Percentiles rank a stretch among this genome's conserved stretches.
These are phyloP conservation scores for Russula brevipes DNA, from an alignment of 768 basidiomycete species.

Conservation along the genomic window DNA sequence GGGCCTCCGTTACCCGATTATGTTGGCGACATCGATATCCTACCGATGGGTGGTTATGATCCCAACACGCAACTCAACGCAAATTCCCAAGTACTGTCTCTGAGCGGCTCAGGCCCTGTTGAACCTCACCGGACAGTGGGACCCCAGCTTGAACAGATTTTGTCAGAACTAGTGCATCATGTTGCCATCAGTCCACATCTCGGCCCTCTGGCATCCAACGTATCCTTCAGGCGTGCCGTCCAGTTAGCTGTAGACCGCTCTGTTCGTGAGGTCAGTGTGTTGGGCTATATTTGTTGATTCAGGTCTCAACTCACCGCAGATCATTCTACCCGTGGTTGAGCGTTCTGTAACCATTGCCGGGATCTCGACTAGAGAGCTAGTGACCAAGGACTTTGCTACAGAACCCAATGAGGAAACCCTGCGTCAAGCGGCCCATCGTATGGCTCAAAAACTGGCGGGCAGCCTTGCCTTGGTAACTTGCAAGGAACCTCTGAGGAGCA, in stretches of 20 bases:
- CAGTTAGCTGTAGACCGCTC: slow-evolving; percentile 89
- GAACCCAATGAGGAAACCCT: slow-evolving; percentile 88
- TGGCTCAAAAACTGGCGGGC: slow-evolving; percentile 96
- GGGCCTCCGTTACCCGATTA: slow-evolving; percentile 72
- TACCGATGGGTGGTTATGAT: slow-evolving; percentile 72
- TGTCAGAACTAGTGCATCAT: slow-evolving; percentile 61
- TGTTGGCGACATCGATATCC: slow-evolving; percentile 70
- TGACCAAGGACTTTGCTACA: slow-evolving; percentile 92
- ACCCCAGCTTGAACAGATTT: slow-evolving; percentile 76
- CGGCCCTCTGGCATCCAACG: slow-evolving; percentile 67
- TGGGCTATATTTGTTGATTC: not conserved
- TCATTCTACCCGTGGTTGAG: slow-evolving; percentile 95
- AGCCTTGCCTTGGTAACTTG: slow-evolving; percentile 96
- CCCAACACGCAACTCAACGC: slow-evolving; percentile 41
- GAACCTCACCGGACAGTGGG: slow-evolving; percentile 66
- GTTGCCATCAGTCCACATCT: slow-evolving; percentile 77
- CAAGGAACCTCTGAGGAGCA: slow-evolving; percentile 93
- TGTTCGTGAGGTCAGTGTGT: slow-evolving; percentile 75
- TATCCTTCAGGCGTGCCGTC: slow-evolving; percentile 84
- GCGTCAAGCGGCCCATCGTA: slow-evolving; percentile 86
- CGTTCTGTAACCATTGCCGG: slow-evolving; percentile 97
- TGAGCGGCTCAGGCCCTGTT: slow-evolving; percentile 55
- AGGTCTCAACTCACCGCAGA: slow-evolving; percentile 41
- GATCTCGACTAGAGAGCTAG: slow-evolving; percentile 93
- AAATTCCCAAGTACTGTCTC: slow-evolving; percentile 58